Percentiles rank a stretch among this genome's conserved stretches.
Conservation (phyloP, 305 asterid species). For the Striga hermonthica region DNA sequence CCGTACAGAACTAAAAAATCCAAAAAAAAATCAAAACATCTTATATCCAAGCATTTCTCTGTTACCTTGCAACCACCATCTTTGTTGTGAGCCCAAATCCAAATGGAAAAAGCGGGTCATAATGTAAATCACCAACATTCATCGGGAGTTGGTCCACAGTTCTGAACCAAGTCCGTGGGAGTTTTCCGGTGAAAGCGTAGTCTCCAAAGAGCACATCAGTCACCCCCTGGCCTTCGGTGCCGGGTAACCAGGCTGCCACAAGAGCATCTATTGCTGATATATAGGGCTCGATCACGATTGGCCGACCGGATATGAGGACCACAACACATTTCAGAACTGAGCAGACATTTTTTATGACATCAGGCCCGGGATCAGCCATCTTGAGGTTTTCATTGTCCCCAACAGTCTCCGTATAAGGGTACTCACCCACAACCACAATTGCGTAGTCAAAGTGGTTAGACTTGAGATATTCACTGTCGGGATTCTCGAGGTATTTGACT, state of each 20-base stretch:
- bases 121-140: conserved; percentile 69
- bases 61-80: conserved; percentile 55
- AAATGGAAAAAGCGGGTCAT: conserved; percentile 78
- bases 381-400: conserved; percentile 79
- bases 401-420: conserved; percentile 70
- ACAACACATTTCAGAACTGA: conserved; percentile 63
- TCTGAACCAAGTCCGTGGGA: conserved; percentile 77
- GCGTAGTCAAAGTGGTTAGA: conserved; percentile 68
- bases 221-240: conserved; percentile 89
- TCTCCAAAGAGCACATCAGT: conserved; percentile 85
- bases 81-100: conserved; percentile 71
- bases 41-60: not conserved
- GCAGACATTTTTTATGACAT: conserved; percentile 62
- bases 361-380: conserved; percentile 75
- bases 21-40: no score
- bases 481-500: conserved; percentile 60
- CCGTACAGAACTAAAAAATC: no score
- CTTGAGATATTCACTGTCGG: conserved; percentile 48
- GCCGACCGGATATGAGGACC: conserved; percentile 68
- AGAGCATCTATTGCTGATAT: conserved; percentile 62
- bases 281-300: conserved; percentile 67
- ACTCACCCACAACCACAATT: conserved; percentile 82
- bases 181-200: conserved; percentile 64
- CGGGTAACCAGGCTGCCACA: conserved; percentile 97
- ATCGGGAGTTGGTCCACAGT: conserved; percentile 81